phyloP scores from a whole-genome alignment of 106 monocot genomes.

The Chionographis japonica region DNA sequence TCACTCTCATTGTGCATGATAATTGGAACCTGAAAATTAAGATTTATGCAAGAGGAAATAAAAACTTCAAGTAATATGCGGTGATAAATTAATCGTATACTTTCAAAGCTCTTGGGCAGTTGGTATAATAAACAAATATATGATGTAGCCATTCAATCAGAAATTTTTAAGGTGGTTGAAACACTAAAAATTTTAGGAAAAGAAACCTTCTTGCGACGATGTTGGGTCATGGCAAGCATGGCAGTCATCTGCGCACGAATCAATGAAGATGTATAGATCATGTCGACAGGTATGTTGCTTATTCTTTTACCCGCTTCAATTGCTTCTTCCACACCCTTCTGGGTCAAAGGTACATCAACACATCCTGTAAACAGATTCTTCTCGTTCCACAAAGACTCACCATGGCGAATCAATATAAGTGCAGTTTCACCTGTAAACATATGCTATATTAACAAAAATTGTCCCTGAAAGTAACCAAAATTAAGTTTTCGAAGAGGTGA shows the following conservation, averaged over 20 bases:
- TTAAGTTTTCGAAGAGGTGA: neutral
- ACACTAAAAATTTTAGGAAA: no score
- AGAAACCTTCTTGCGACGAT: constrained; percentile 84
- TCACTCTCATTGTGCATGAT: constrained; percentile 75
- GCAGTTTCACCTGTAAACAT: constrained; percentile 93
- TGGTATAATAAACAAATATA: no score
- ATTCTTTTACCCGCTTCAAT: constrained; percentile 96
- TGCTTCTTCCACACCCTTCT: constrained; percentile 90
- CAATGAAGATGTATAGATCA: constrained; percentile 76
- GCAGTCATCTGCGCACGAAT: constrained; percentile 99
- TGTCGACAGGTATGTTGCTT: constrained; percentile 88
- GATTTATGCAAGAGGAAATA: neutral
- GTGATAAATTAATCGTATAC: neutral
- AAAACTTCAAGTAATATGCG: neutral
- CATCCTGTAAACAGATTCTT: constrained; percentile 98
- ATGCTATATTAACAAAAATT: neutral
- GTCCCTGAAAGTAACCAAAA: no score
- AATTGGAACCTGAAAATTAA: constrained; percentile 72
- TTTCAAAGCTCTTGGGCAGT: no score
- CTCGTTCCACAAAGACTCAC: constrained; percentile 98
- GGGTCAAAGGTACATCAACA: constrained; percentile 94
- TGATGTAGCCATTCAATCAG: no score
- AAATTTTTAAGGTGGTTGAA: no score
- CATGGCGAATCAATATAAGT: constrained; percentile 88
- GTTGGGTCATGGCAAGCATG: constrained; percentile 99